Conservation (phyloP, 352 stramenopile genomes). For the Globisporangium yorkense region DNA sequence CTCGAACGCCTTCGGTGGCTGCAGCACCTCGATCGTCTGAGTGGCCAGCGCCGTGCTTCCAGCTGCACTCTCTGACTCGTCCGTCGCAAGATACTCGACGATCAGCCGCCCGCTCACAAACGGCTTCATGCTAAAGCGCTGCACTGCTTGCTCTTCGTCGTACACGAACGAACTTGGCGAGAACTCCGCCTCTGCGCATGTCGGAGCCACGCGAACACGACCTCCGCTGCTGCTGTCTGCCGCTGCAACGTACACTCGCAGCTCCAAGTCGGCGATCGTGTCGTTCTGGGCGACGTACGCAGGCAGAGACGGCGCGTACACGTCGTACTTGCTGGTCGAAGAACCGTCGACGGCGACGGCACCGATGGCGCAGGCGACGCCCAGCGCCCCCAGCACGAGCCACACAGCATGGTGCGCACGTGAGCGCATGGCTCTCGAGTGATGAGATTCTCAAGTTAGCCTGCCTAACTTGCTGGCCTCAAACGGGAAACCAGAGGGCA, state of each 20-base stretch:
- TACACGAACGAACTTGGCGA: conserved; percentile 18
- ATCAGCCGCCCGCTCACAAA: conserved; percentile 14
- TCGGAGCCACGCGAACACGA: conserved; percentile 27
- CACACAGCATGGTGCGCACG: not conserved
- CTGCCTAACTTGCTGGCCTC: too few relatives aligned
- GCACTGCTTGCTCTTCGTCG: not conserved
- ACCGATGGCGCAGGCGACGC: not conserved
- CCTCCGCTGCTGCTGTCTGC: not conserved
- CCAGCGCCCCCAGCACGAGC: not conserved
- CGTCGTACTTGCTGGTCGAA: conserved; percentile 12
- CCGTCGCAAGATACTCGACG: conserved; percentile 25
- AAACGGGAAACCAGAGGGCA: too few relatives aligned
- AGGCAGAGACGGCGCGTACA: conserved; percentile 33
- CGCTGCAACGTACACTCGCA: conserved; percentile 32
- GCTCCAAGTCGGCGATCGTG: conserved; percentile 25
- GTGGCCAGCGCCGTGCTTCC: conserved; percentile 4
- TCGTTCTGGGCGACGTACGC: conserved; percentile 27
- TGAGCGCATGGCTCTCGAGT: not conserved
- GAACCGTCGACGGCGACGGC: not conserved
- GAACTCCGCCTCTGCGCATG: conserved; percentile 25
- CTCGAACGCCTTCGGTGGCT: conserved; percentile 25
- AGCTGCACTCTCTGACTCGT: not conserved
- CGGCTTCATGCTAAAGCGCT: conserved; percentile 6
- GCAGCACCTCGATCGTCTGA: conserved; percentile 29
- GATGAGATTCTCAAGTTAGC: too few relatives aligned